These are phyloP conservation scores for Leishmania aethiopica DNA, from an alignment of 208 protist genomes.

Conservation along the genomic window DNA sequence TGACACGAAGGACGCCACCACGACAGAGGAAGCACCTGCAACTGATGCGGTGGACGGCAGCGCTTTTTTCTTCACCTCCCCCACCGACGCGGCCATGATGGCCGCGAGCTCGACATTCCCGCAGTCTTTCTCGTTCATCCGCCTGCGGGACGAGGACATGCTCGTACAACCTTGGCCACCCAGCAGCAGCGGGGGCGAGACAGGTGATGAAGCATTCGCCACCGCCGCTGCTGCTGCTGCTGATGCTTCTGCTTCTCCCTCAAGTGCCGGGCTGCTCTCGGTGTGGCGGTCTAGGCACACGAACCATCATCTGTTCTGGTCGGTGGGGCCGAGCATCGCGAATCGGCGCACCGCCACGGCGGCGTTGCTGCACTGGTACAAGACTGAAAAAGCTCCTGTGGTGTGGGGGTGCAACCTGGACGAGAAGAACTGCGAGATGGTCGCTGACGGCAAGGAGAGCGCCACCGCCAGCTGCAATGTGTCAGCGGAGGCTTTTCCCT, in stretches of 20 bases:
- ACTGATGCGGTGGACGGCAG: not conserved
- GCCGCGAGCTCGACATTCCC: not conserved
- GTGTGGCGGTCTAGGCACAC: slow-evolving; percentile 11
- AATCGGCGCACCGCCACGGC: slow-evolving; percentile 35
- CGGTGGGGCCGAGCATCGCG: slow-evolving; percentile 25
- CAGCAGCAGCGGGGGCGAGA: not conserved
- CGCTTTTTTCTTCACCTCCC: not conserved
- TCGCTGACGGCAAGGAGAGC: not conserved
- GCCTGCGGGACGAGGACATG: slow-evolving; percentile 44
- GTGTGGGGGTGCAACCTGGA: slow-evolving; percentile 27
- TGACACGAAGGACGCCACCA: not conserved
- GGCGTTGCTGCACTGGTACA: slow-evolving; percentile 32
- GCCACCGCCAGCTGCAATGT: not conserved
- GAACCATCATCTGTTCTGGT: slow-evolving; percentile 37
- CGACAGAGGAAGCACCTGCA: not conserved
- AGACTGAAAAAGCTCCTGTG: not conserved
- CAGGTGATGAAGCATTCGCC: not conserved
- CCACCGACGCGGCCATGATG: not conserved
- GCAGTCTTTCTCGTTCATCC: slow-evolving; percentile 20
- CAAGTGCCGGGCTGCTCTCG: slow-evolving; percentile 5
- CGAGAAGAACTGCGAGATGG: slow-evolving; percentile 14
- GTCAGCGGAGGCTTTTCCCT: not conserved
- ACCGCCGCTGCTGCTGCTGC: not conserved
- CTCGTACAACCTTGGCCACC: slow-evolving; percentile 55
- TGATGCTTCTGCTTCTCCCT: not conserved